Evolutionary conservation across 768 basidiomycete species (phyloP).

Genomic region (Tulasnella sp.): DNA sequence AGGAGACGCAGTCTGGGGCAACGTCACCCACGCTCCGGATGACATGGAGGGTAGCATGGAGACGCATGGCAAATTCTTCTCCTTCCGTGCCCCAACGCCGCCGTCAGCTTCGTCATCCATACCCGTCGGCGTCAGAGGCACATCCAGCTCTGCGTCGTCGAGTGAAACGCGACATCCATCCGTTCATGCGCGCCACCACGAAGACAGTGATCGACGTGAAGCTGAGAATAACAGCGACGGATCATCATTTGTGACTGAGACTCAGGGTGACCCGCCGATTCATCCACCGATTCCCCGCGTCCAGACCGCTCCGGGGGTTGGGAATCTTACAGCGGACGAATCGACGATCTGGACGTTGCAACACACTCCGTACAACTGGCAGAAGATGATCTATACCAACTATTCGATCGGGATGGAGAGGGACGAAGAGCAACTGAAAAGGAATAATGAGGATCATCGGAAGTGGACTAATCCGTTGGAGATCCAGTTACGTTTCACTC

Average conservation of each 20-base stretch:
- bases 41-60: slow-evolving; percentile 37
- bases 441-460: slow-evolving; percentile 58
- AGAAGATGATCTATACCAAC: slow-evolving; percentile 76
- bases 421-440: slow-evolving; percentile 47
- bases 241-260: neutral
- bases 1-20: slow-evolving; percentile 77
- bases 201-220: neutral
- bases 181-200: neutral
- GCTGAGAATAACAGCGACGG: too few relatives aligned
- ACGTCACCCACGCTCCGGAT: slow-evolving; percentile 64
- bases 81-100: slow-evolving; percentile 39
- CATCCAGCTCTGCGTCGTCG: neutral
- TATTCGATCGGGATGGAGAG: slow-evolving; percentile 85
- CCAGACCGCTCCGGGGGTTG: slow-evolving; percentile 21
- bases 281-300: slow-evolving; percentile 14
- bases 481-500: slow-evolving; percentile 37
- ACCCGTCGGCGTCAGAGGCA: neutral
- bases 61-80: slow-evolving; percentile 72
- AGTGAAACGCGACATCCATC: neutral
- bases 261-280: neutral
- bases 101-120: slow-evolving; percentile 17
- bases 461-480: slow-evolving; percentile 95
- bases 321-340: slow-evolving; percentile 69
- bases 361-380: slow-evolving; percentile 68
- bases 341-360: slow-evolving; percentile 65